phyloP scores from a whole-genome alignment of 805 yeast genomes.

The Naumovozyma castellii region DNA sequence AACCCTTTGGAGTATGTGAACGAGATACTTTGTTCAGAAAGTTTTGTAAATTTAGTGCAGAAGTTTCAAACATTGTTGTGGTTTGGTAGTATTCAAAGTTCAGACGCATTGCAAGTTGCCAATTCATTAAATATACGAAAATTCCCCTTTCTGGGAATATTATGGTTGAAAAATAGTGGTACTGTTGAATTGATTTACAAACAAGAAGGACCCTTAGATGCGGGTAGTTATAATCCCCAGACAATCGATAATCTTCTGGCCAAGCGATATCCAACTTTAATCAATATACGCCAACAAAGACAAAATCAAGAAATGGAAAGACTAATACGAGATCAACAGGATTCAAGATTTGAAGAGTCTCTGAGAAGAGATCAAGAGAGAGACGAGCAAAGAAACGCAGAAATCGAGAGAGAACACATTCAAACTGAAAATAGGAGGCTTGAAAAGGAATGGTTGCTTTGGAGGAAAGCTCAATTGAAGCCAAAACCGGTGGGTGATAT shows the following conservation, averaged over 20 bases:
- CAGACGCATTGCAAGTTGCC: slow-evolving; percentile 79
- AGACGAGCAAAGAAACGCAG: slow-evolving; percentile 22
- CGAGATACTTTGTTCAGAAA: slow-evolving; percentile 43
- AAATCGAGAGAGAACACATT: slow-evolving; percentile 29
- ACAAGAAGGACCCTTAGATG: slow-evolving; percentile 15
- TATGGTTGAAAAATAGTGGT: slow-evolving; percentile 51
- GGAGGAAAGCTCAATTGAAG: slow-evolving; percentile 34
- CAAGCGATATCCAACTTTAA: slow-evolving; percentile 31
- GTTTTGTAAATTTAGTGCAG: slow-evolving; percentile 39
- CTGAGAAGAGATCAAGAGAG: slow-evolving; percentile 56
- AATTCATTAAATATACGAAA: slow-evolving; percentile 60
- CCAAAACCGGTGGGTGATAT: slow-evolving; percentile 24
- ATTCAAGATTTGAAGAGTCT: slow-evolving; percentile 64
- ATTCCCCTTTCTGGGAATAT: slow-evolving; percentile 74
- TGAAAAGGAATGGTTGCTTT: slow-evolving; percentile 37
- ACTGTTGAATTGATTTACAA: slow-evolving; percentile 26
- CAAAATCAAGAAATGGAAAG: slow-evolving; percentile 51
- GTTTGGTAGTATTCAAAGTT: slow-evolving; percentile 79
- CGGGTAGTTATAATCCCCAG: slow-evolving; percentile 8
- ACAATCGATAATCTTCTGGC: slow-evolving; percentile 16
- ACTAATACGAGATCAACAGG: slow-evolving; percentile 60
- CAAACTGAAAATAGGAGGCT: slow-evolving; percentile 15
- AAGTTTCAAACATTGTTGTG: slow-evolving; percentile 56
- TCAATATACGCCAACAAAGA: slow-evolving; percentile 51
- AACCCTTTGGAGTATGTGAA: slow-evolving; percentile 44